Base-by-base conservation (phyloP, 2,329 filamentous ascomycete species). In the Neofusicoccum laricinum region DNA sequence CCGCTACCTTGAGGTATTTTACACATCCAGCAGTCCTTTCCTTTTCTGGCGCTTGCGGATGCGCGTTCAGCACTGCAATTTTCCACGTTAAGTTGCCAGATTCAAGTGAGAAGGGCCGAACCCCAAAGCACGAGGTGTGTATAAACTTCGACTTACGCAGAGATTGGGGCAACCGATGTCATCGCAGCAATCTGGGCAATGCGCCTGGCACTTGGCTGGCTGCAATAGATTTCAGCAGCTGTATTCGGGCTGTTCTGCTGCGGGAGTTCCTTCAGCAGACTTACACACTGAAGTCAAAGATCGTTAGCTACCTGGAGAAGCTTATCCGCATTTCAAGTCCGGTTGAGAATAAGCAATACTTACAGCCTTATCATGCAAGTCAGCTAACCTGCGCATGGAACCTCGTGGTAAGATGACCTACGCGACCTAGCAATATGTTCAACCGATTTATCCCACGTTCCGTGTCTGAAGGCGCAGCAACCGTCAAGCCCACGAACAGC, bases 401-500 rank as follows among this genome's bases (percentile, higher is more conserved):
- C 12, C 17, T 25, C 8, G 15, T 15, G n/a, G 40, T 17, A 45
- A 6, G 8, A 15, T 6, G n/a, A 19, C 41, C 19, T 59, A 59
- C 55, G n/a, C 55, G 55, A 19, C 55, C 40, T 15, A 59, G 15
- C n/a, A 59, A 14, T n/a, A 59, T 36, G 30, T 59, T 59, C 40
- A 34, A 21, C 7, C 55, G 55, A 21, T 46, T 36, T 25, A 59
- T 32, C 40, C 55, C 55, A 14, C 41, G 30, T 21, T 59, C 55
- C 3, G 17, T 36, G 11, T 46, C 30, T 4, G 38, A 21, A 32
- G 55, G 55, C 30, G 55, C 41, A 21, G 55, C 40, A 15, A 19
- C 30, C 25, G 55, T n/a, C n/a, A 34, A 25, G n/a, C n/a, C 38
- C 41, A 21, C 7, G 17, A 59, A 30, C 2, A 59, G 7, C 10